phyloP scores from a whole-genome alignment of 129 eudicot genomes.

The Calendula officinalis region DNA sequence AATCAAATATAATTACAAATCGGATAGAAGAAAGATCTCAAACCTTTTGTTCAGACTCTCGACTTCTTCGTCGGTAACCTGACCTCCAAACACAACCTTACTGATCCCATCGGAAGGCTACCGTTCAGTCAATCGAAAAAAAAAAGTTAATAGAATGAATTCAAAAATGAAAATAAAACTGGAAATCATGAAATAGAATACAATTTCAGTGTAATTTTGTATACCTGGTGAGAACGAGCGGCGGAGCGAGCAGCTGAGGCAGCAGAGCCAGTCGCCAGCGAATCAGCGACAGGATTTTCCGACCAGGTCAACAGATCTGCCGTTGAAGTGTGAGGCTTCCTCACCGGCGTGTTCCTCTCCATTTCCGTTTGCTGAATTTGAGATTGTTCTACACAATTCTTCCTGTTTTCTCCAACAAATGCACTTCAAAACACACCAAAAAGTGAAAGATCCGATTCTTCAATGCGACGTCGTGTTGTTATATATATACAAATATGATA shows the following conservation, averaged over 20 bases:
- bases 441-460: conserved; percentile 31
- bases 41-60: conserved; percentile 88
- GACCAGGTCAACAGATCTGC: conserved; percentile 99
- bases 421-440: conserved; percentile 7
- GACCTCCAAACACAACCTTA: conserved; percentile 96
- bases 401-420: conserved; percentile 1
- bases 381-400: conserved; percentile 18
- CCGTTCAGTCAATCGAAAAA: conserved; percentile 2
- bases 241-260: conserved; percentile 46
- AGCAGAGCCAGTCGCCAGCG: conserved; percentile 38
- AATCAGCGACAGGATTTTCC: conserved; percentile 65
- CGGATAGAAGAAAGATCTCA: conserved; percentile 43
- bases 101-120: conserved; percentile 99
- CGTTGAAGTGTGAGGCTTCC: conserved; percentile 88
- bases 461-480: conserved; percentile 25
- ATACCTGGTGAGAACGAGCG: conserved; percentile 67
- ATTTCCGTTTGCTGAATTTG: conserved; percentile 26
- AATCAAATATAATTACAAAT: conserved; percentile 3
- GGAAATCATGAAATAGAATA: not conserved
- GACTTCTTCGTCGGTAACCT: conserved; percentile 93
- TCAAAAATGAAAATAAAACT: not conserved
- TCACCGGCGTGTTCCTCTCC: conserved; percentile 79
- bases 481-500: conserved; percentile 1
- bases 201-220: not conserved
- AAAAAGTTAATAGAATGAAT: not conserved